Evolutionary conservation across 2,329 filamentous ascomycete species (phyloP).

Genomic region (Arthrobotrys megalospora): DNA sequence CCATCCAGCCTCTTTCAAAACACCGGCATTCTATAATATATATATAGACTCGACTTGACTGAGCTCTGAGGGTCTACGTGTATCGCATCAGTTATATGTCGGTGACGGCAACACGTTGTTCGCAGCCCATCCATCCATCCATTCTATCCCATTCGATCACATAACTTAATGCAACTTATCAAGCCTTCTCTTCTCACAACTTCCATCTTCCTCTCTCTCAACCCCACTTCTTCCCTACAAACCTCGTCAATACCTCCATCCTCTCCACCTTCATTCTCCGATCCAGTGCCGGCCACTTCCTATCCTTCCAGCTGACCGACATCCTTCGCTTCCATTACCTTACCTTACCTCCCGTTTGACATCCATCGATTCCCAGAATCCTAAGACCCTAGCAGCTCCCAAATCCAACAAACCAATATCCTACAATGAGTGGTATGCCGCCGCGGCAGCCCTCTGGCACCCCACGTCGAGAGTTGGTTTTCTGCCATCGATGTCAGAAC

Average conservation of each 20-base stretch:
- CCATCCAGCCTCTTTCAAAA: too few relatives aligned
- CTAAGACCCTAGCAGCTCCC: slow-evolving; percentile 7
- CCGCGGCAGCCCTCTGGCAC: slow-evolving; percentile 23
- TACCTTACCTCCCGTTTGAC: not conserved
- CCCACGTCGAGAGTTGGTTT: slow-evolving; percentile 78
- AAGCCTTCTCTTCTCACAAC: not conserved
- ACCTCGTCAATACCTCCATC: not conserved
- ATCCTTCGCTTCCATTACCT: slow-evolving; percentile 13
- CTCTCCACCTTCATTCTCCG: slow-evolving; percentile 6
- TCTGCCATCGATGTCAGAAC: slow-evolving; percentile 83
- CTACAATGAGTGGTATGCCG: slow-evolving; percentile 51
- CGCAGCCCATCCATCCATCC: too few relatives aligned
- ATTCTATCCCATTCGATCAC: too few relatives aligned
- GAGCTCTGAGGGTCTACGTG: too few relatives aligned
- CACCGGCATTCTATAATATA: too few relatives aligned
- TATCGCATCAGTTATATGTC: too few relatives aligned
- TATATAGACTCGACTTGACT: too few relatives aligned
- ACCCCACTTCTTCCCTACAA: not conserved
- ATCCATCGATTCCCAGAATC: slow-evolving; percentile 1
- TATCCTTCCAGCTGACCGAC: slow-evolving; percentile 6
- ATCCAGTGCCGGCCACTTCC: slow-evolving; percentile 10
- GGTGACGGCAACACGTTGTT: not conserved
- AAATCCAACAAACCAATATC: slow-evolving; percentile 17
- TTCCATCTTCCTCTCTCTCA: slow-evolving; percentile 7
- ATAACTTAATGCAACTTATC: not conserved